Percentiles rank a stretch among this genome's conserved stretches.
These are phyloP conservation scores for Xerophyta viscosa DNA, from an alignment of 106 monocot genomes.

Conservation along the genomic window DNA sequence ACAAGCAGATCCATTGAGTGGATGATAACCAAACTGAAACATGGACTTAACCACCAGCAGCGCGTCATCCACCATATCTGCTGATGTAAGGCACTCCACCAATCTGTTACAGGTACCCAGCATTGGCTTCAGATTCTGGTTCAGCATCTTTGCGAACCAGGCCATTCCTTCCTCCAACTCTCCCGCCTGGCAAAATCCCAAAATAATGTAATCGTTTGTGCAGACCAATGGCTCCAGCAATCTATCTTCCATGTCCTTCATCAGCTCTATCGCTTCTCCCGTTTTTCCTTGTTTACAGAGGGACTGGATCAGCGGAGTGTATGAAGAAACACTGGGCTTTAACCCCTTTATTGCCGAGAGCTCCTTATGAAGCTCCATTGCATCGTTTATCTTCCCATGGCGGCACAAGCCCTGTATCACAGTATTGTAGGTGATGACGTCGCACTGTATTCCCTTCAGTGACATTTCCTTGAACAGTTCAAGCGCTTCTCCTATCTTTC, in stretches of 20 bases:
- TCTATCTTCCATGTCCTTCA: conserved; percentile 33
- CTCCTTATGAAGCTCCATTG: conserved; percentile 17
- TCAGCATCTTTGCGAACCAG: conserved; percentile 40
- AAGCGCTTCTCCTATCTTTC: conserved; percentile 28
- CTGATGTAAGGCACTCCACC: conserved; percentile 23
- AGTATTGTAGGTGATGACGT: conserved; percentile 47
- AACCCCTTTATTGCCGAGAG: conserved; percentile 22
- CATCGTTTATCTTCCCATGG: conserved; percentile 19
- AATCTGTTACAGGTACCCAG: conserved; percentile 20
- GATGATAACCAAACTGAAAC: conserved; percentile 36
- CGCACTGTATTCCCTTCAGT: conserved; percentile 21
- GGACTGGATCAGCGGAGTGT: conserved; percentile 31
- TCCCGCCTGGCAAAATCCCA: conserved; percentile 31
- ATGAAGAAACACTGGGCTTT: conserved; percentile 34
- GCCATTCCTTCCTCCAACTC: conserved; percentile 33
- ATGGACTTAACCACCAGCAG: conserved; percentile 35
- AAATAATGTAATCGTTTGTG: conserved; percentile 37
- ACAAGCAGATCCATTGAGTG: conserved; percentile 22
- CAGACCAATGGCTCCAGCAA: conserved; percentile 31
- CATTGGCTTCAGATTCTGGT: conserved; percentile 31
- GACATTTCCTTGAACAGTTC: conserved; percentile 31
- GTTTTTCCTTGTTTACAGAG: conserved; percentile 37
- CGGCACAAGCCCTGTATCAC: conserved; percentile 54
- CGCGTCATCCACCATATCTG: conserved; percentile 22
- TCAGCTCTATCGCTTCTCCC: conserved; percentile 23